These are phyloP conservation scores for Termitomyces sp. DNA, from an alignment of 768 basidiomycete genomes.

Conservation along the genomic window DNA sequence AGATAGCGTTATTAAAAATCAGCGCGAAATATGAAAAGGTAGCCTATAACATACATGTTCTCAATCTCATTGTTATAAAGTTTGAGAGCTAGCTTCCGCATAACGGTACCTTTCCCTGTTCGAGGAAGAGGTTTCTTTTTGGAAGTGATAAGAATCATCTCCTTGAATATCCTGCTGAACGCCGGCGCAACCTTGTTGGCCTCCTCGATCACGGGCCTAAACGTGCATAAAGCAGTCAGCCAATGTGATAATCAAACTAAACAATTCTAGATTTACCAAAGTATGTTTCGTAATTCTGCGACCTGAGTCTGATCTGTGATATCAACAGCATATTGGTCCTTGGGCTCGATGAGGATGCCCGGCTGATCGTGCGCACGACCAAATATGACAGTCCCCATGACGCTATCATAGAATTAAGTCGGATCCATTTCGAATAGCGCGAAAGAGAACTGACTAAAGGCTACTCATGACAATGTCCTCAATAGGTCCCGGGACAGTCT, in stretches of 20 bases:
- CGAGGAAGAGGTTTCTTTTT: conserved; percentile 36
- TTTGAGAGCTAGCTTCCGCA: conserved; percentile 31
- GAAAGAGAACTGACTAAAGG: conserved; percentile 11
- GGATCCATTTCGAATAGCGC: neutral
- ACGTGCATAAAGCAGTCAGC: neutral
- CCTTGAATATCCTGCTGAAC: conserved; percentile 42
- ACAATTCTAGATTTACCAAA: conserved; percentile 20
- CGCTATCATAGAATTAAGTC: neutral
- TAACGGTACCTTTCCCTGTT: conserved; percentile 40
- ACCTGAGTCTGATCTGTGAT: conserved; percentile 12
- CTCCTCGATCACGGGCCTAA: conserved; percentile 32
- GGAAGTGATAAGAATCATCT: conserved; percentile 44
- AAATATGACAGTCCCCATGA: conserved; percentile 29
- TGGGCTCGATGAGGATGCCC: conserved; percentile 21
- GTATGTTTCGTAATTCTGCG: conserved; percentile 22
- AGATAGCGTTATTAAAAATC: neutral
- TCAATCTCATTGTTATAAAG: conserved; percentile 37
- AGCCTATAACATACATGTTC: conserved; percentile 23
- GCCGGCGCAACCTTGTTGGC: conserved; percentile 34
- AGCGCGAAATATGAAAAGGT: no score
- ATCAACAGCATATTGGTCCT: conserved; percentile 16
- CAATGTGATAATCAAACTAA: neutral
- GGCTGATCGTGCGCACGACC: conserved; percentile 25
- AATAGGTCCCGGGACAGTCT: conserved; percentile 30
- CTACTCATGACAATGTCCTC: conserved; percentile 19